These are phyloP conservation scores for Agastache rugosa DNA, from an alignment of 257 asterid genomes.

Conservation along the genomic window DNA sequence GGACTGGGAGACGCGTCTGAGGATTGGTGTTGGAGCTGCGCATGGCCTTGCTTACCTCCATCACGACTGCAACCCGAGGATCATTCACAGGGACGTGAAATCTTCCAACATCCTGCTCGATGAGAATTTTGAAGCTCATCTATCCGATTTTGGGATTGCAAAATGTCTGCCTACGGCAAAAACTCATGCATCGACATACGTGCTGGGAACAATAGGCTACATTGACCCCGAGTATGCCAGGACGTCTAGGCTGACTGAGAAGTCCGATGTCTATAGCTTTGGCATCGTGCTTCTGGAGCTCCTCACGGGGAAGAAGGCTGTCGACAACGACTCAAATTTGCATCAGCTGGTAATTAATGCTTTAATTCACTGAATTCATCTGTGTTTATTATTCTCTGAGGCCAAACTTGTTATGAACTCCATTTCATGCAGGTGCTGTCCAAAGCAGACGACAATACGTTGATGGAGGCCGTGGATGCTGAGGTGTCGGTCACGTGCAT, in stretches of 20 bases:
- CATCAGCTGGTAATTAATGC: conserved; percentile 75
- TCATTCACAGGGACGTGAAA: conserved; percentile 91
- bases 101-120: conserved; percentile 89
- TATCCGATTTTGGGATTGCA: conserved; percentile 95
- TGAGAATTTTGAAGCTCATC: conserved; percentile 87
- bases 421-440: conserved; percentile 62
- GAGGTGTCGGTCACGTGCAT: conserved; percentile 90
- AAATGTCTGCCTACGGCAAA: conserved; percentile 69
- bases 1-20: conserved; percentile 93
- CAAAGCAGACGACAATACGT: conserved; percentile 79
- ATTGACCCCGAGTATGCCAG: conserved; percentile 97
- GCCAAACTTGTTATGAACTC: not conserved
- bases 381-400: not conserved
- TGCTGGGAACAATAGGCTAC: conserved; percentile 95
- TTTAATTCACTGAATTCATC: not conserved
- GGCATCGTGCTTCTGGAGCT: conserved; percentile 96
- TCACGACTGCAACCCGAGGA: conserved; percentile 88
- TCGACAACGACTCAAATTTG: conserved; percentile 79
- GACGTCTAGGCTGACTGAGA: conserved; percentile 87
- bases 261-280: conserved; percentile 94
- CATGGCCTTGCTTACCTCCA: conserved; percentile 98
- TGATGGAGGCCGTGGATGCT: conserved; percentile 91
- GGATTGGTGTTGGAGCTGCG: conserved; percentile 94
- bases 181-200: conserved; percentile 89
- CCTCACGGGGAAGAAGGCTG: conserved; percentile 88